A percentile compares a stretch with the other conserved stretches of the same genome.
Conservation (phyloP, 129 eudicot species). For the Chrysanthemum makinoi region DNA sequence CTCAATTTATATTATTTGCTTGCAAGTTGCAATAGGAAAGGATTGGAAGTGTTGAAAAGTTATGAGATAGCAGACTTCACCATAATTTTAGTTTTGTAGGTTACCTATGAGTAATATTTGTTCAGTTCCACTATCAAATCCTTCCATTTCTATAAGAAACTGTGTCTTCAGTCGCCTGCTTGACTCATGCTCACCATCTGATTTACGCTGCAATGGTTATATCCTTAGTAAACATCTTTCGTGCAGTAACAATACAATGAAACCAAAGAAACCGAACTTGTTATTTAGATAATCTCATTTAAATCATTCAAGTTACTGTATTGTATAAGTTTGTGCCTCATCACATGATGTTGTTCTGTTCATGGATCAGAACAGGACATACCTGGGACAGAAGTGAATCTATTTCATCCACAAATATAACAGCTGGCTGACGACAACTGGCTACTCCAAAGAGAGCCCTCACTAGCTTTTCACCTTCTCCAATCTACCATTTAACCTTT, state of each 20-base stretch:
- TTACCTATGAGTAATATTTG: conserved; percentile 89
- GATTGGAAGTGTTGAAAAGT: no score
- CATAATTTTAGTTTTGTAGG: not conserved
- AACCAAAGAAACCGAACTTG: not conserved
- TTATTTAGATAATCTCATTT: not conserved
- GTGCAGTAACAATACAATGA: not conserved
- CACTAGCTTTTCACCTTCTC: no score
- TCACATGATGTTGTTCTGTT: not conserved
- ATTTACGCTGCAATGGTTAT: conserved; percentile 66
- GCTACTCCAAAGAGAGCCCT: no score
- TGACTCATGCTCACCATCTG: conserved; percentile 97
- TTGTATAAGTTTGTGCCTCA: no score
- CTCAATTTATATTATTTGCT: no score
- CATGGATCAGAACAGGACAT: no score
- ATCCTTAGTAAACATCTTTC: not conserved
- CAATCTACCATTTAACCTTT: no score
- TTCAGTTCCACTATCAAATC: conserved; percentile 81
- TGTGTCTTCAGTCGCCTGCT: conserved; percentile 93
- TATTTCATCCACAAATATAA: no score
- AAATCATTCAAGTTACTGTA: not conserved
- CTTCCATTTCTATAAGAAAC: conserved; percentile 99
- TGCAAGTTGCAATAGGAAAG: no score
- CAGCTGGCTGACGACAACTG: no score
- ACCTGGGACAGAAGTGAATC: no score
- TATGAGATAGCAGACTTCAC: no score